A percentile compares a stretch with the other conserved stretches of the same genome.
These are phyloP conservation scores for Ophiostoma ulmi DNA, from an alignment of 2,329 filamentous ascomycete species.

Conservation along the genomic window DNA sequence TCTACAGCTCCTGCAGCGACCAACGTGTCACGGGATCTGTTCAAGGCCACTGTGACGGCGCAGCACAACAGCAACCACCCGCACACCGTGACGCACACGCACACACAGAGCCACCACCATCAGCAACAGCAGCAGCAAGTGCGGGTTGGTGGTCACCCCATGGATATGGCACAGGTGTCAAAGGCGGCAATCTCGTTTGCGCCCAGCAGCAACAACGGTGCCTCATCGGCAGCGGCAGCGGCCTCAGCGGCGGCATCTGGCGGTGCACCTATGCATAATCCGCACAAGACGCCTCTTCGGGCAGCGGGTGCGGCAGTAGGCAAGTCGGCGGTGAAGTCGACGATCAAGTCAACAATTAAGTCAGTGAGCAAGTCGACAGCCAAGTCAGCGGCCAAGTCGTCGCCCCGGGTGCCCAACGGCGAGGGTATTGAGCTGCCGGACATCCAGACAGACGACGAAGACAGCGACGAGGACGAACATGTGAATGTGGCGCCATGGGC, in stretches of 20 bases:
- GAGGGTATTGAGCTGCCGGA: conserved; percentile 90
- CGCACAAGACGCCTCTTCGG: conserved; percentile 66
- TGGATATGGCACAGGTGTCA: conserved; percentile 82
- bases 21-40: conserved; percentile 51
- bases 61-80: conserved; percentile 46
- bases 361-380: conserved; percentile 53
- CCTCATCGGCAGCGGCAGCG: conserved; percentile 18
- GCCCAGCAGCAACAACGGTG: conserved; percentile 43
- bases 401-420: conserved; percentile 80
- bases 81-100: neutral
- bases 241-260: conserved; percentile 18
- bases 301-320: conserved; percentile 38
- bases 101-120: neutral
- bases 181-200: conserved; percentile 89
- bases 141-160: conserved; percentile 59
- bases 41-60: conserved; percentile 60
- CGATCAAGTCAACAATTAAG: conserved; percentile 51
- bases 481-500: conserved; percentile 71
- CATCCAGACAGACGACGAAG: conserved; percentile 90
- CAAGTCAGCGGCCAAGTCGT: conserved; percentile 61
- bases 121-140: conserved; percentile 46
- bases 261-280: conserved; percentile 11
- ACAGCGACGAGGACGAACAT: conserved; percentile 47
- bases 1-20: conserved; percentile 47
- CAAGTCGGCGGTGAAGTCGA: conserved; percentile 29